Conservation (phyloP, 1,139 yeast genomes). For the Blastobotrys elegans region DNA sequence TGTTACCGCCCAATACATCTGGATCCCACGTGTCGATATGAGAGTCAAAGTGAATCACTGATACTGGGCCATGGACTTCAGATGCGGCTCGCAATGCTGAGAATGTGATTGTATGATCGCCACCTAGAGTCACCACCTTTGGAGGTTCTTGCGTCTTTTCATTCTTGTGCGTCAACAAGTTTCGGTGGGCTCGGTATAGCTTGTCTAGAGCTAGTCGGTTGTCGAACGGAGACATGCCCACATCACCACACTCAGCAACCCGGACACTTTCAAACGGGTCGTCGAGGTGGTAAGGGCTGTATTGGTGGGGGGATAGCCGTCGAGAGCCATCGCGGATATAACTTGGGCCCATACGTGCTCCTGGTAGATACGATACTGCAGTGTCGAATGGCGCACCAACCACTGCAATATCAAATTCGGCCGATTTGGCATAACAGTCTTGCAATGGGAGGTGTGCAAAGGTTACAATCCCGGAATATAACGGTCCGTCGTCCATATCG, state of each 20-base stretch:
- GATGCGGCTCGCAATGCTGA: constrained; percentile 63
- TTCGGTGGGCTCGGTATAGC: constrained; percentile 59
- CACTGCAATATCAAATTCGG: constrained; percentile 55
- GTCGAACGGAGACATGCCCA: constrained; percentile 79
- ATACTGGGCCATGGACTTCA: constrained; percentile 55
- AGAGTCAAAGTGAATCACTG: constrained; percentile 71
- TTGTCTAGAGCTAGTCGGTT: constrained; percentile 63
- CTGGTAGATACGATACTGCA: constrained; percentile 66
- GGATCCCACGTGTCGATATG: constrained; percentile 70
- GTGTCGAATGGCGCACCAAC: constrained; percentile 79
- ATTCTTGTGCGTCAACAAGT: constrained; percentile 16
- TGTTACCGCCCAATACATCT: constrained; percentile 65
- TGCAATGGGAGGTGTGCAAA: constrained; percentile 67
- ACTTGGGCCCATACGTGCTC: constrained; percentile 76
- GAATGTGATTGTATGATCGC: constrained; percentile 67
- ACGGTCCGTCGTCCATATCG: constrained; percentile 14
- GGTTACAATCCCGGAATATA: constrained; percentile 34
- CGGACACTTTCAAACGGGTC: constrained; percentile 59
- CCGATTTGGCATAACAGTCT: constrained; percentile 44
- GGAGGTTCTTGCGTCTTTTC: constrained; percentile 36
- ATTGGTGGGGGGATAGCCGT: constrained; percentile 33
- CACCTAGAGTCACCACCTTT: constrained; percentile 64
- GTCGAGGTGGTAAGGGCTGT: constrained; percentile 51
- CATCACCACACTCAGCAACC: constrained; percentile 72
- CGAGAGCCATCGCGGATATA: constrained; percentile 71